Evolutionary conservation across 2,329 filamentous ascomycete genomes (phyloP).

Genomic region (Macroventuria anomochaeta): DNA sequence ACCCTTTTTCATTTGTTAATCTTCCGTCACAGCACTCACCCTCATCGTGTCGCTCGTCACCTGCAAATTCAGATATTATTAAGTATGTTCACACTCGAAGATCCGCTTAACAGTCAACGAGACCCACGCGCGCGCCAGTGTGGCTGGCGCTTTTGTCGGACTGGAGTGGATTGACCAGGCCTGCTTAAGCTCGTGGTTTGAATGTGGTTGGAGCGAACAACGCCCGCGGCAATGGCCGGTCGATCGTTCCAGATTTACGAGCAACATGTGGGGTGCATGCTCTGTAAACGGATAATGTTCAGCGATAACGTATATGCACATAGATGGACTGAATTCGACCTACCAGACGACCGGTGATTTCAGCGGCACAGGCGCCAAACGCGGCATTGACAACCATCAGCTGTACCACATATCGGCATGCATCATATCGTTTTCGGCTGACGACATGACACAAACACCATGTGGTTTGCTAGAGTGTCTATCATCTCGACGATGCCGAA

Average conservation of each 20-base stretch:
- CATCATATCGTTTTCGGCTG: not conserved
- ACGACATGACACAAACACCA: not conserved
- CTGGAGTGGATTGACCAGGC: not conserved
- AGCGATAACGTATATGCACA: not conserved
- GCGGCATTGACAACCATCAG: not conserved
- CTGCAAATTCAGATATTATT: too few relatives aligned
- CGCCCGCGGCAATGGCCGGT: not conserved
- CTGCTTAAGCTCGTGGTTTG: not conserved
- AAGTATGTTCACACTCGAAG: too few relatives aligned
- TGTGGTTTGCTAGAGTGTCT: not conserved
- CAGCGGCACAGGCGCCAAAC: slow-evolving; percentile 1
- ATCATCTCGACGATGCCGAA: not conserved
- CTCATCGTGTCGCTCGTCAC: too few relatives aligned
- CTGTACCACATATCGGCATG: not conserved
- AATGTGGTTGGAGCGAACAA: not conserved
- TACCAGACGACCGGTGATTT: not conserved
- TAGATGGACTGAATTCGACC: not conserved
- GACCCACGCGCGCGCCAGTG: too few relatives aligned
- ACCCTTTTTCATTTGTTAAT: too few relatives aligned
- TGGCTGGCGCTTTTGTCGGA: too few relatives aligned
- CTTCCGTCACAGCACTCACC: too few relatives aligned
- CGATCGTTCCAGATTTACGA: not conserved
- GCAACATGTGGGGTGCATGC: not conserved
- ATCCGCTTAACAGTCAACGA: too few relatives aligned
- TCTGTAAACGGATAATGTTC: not conserved